Evolutionary conservation across 257 asterid species (phyloP), one percentile per base, ranked within the genome.

Genomic region (Gentiana dahurica): DNA sequence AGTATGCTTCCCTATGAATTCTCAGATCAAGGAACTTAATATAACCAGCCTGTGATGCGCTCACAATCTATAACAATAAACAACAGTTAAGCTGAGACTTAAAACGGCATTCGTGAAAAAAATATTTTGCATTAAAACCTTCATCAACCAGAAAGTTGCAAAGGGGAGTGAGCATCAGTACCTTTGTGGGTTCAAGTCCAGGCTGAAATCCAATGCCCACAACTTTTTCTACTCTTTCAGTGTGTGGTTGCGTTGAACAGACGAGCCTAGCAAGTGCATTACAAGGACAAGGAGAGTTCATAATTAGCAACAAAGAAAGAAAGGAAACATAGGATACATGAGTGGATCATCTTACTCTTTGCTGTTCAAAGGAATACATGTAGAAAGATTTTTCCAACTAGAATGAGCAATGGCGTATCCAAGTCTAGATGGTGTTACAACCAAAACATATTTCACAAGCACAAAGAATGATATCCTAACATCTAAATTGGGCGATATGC

Each of bases 11-110:
- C 61, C 55, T 70, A 12, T 75, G 68, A 57, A 64, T 59, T 79
- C 99, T 88, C 80, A 88, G 70, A 55, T 76, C 97, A 36, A 92
- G 87, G 66, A 92, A 83, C 75, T 85, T 69, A 59, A 91, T 88
- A 63, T 78, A 77, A 56, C 99, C 99, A 46, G 94, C 99, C 56
- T 89, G 99, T 39, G 97, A 85, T 41, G 99, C 99, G 68, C 99
- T 92, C 38, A 88, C 79, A 4, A 92, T 74, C 99, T 92, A 78
- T 15, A n/a, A 8, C 49, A 13, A 7, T 2, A 37, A 7, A 37
- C 46, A 41, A 5, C 46, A 41, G 46, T 41, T 5, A 5, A 41
- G 46, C 46, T 5, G 46, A 41, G 46, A 41, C 8, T 5, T 10
- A 7, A 41, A 41, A 41, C 46, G 1, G 9, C 46, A 41, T 10